Percentiles rank a stretch among this genome's conserved stretches.
Conservation (phyloP, 1,284 basidiomycete species). For the Leccinum cinnamomeum region DNA sequence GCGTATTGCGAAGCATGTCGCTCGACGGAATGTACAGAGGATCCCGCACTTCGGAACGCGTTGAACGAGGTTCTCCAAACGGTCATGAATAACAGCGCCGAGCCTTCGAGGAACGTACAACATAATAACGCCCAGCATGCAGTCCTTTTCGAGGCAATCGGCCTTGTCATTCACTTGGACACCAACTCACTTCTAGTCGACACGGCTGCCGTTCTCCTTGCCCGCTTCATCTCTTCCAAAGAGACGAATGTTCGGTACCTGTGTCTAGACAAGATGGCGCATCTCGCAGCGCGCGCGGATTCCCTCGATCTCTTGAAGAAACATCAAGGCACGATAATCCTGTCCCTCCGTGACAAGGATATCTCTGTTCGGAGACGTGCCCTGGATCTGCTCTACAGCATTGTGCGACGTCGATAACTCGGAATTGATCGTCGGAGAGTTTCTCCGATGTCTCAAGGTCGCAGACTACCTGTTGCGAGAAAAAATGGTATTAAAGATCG, state of each 20-base stretch:
- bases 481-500: conserved; percentile 99
- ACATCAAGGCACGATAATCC: conserved; percentile 94
- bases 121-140: conserved; percentile 99
- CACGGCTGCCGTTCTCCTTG: conserved; percentile 89
- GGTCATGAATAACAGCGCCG: conserved; percentile 91
- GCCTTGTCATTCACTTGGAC: conserved; percentile 96
- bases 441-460: conserved; percentile 88
- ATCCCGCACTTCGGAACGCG: conserved; percentile 74
- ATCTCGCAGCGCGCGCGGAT: conserved; percentile 91
- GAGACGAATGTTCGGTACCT: conserved; percentile 99
- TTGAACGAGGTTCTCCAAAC: conserved; percentile 87
- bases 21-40: conserved; percentile 53
- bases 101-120: conserved; percentile 92
- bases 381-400: conserved; percentile 95
- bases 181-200: conserved; percentile 87
- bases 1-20: not conserved
- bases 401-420: conserved; percentile 97
- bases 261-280: conserved; percentile 97
- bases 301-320: conserved; percentile 91
- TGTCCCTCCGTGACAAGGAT: conserved; percentile 94
- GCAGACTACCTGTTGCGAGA: conserved; percentile 96
- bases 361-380: conserved; percentile 95
- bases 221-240: conserved; percentile 91
- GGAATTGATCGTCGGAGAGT: conserved; percentile 91
- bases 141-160: conserved; percentile 97